Evolutionary conservation across 345 rosid species (phyloP), one percentile per base, ranked within the genome.

Genomic region (Salix arbutifolia): DNA sequence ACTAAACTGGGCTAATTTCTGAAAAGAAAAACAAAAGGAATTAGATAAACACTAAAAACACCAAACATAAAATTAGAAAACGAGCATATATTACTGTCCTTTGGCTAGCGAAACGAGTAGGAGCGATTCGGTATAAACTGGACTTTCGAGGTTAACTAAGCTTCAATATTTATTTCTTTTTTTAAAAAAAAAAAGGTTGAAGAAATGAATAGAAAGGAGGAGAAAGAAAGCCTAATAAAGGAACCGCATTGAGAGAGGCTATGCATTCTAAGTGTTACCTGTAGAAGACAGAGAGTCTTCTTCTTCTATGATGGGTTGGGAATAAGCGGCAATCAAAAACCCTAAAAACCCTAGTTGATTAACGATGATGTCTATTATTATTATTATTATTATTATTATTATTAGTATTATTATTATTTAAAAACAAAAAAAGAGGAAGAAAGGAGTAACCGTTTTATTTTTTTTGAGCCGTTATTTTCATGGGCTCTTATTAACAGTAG

Each of bases 291-390:
- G 70, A 56, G 62, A 56, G 62, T 21, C 60, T 53, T n/a, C 61
- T 18, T 58, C 62, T 58, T n/a, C 62, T 58, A 58, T 12, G 62
- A 0, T 13, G 62, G 14, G 28, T n/a, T n/a, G 62, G 62, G 62
- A n/a, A n/a, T 2, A 28, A 30, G 62, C 42, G 62, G 73, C 40
- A 70, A 50, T 48, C 42, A 56, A 38, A 72, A 72, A 53, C 74
- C 74, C 74, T 72, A 56, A 38, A 72, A 72, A 53, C 74, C 74
- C 74, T 72, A 72, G 66, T 21, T 52, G 58, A 18, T 52, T 52
- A 52, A 19, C 58, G n/a, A 52, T n/a, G 46, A 19, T 56, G 28
- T n/a, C 62, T 56, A 11, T 40, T 40, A 40, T 40, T 40, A 40
- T 38, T 38, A 38, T 56, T 21, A 7, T n/a, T 56, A 18, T 6